Base-by-base conservation (phyloP, 768 basidiomycete species). In the Podaxis carcinomalis region DNA sequence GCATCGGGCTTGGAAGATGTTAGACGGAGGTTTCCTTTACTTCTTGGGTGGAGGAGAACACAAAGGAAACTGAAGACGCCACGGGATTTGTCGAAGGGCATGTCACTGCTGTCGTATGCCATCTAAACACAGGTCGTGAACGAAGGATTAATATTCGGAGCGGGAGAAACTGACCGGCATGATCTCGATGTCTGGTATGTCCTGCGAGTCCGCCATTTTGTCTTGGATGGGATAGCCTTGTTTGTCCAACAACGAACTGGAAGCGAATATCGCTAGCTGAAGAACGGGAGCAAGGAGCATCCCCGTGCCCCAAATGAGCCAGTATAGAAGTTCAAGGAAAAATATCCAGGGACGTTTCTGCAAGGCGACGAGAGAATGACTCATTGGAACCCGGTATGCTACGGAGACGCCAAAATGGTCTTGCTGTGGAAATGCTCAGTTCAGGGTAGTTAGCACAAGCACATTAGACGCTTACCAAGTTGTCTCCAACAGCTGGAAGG, bases 401-500 rank as follows among this genome's bases (percentile, higher is more conserved):
- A 75, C 58, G 1, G 74, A 65, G 13, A 78, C 69, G 14, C 65
- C 69, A 11, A 76, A 62, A 61, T 80, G 78, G 63, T 78, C 79
- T 74, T 78, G 72, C 72, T 74, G 55, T n/a, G 9, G 40, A 4
- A 56, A 7, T 40, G 4, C 46, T 36, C 21, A 50, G 51, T 49
- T 13, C 50, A 28, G 14, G 11, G 21, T 35, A 47, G 28, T 37
- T 32, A 4, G 13, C 3, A 37, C 19, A 19, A 23, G 0, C 5
- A 25, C 11, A 54, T 16, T 35, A 36, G 46, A 19, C 1, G 64
- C 68, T 4, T 62, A 82, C 75, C 35, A 95, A 80, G 68, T 91
- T 83, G 21, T 80, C 75, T 10, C 93, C 93, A 14, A 95, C 92
- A 11, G 83, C 85, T 0, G 91, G 87, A 3, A 88, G 79, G 64